Conservation (phyloP, 805 yeast species). For the Candida suzukii region DNA sequence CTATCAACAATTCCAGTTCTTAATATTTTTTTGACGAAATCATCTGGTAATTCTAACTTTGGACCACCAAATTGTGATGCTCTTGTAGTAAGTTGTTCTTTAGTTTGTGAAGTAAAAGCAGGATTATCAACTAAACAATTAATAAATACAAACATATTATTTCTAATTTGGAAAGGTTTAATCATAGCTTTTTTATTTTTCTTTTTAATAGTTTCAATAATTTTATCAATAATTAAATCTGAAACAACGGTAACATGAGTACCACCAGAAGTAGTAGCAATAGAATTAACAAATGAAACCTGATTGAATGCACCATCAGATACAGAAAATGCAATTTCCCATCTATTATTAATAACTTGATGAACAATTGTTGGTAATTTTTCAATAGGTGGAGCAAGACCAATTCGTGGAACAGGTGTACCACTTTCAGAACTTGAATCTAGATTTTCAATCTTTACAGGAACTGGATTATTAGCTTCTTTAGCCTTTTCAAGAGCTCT, state of each 20-base stretch:
- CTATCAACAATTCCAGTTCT: conserved; percentile 69
- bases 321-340: conserved; percentile 95
- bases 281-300: conserved; percentile 94
- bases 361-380: conserved; percentile 59
- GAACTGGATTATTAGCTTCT: conserved; percentile 18
- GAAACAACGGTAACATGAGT: conserved; percentile 85
- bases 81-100: conserved; percentile 90
- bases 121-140: conserved; percentile 95
- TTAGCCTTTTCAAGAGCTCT: conserved; percentile 58
- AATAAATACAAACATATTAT: conserved; percentile 82
- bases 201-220: conserved; percentile 67
- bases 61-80: conserved; percentile 84
- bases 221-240: conserved; percentile 76
- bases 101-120: conserved; percentile 95
- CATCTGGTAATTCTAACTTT: conserved; percentile 66
- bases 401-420: background rate
- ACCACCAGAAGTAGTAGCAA: conserved; percentile 96
- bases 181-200: conserved; percentile 58
- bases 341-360: conserved; percentile 74
- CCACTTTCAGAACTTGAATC: conserved; percentile 6
- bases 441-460: conserved; percentile 8
- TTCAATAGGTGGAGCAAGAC: conserved; percentile 20
- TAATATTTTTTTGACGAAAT: conserved; percentile 62
- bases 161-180: conserved; percentile 82
- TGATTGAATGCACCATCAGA: conserved; percentile 89